phyloP scores from a whole-genome alignment of 164 flowering plant genomes.

The Vitis labrusca region DNA sequence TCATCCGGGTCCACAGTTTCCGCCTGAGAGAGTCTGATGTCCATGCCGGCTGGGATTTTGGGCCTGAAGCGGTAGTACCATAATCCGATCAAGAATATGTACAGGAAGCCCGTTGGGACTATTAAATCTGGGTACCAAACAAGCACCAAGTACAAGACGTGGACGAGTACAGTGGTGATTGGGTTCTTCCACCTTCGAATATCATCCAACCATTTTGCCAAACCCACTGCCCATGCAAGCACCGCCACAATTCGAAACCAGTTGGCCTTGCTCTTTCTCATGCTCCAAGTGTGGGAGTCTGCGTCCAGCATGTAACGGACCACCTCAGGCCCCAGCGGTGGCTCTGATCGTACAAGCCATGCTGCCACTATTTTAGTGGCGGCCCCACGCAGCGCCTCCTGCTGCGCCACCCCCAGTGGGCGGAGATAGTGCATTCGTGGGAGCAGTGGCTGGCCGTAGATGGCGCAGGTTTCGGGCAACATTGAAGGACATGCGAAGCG shows the following conservation, averaged over 20 bases:
- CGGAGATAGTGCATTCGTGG: conserved; percentile 91
- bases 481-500: conserved; percentile 75
- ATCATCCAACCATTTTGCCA: conserved; percentile 76
- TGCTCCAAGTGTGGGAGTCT: conserved; percentile 90
- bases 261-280: conserved; percentile 88
- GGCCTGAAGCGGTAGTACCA: conserved; percentile 93
- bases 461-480: conserved; percentile 69
- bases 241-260: conserved; percentile 90
- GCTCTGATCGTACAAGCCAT: conserved; percentile 83
- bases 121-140: conserved; percentile 98
- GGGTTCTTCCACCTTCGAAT: conserved; percentile 81
- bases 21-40: conserved; percentile 71
- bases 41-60: conserved; percentile 88
- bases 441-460: conserved; percentile 81
- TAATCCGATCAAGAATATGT: conserved; percentile 73
- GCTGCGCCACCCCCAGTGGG: conserved; percentile 90
- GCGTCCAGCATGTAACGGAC: conserved; percentile 91
- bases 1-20: conserved; percentile 84
- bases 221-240: conserved; percentile 74
- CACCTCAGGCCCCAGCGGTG: conserved; percentile 88
- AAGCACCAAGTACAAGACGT: conserved; percentile 74
- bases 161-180: conserved; percentile 77
- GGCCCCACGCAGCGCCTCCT: conserved; percentile 77
- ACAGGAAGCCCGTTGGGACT: conserved; percentile 81
- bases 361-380: conserved; percentile 79